phyloP scores from a whole-genome alignment of 164 flowering plant species.

The Magnolia sinica region DNA sequence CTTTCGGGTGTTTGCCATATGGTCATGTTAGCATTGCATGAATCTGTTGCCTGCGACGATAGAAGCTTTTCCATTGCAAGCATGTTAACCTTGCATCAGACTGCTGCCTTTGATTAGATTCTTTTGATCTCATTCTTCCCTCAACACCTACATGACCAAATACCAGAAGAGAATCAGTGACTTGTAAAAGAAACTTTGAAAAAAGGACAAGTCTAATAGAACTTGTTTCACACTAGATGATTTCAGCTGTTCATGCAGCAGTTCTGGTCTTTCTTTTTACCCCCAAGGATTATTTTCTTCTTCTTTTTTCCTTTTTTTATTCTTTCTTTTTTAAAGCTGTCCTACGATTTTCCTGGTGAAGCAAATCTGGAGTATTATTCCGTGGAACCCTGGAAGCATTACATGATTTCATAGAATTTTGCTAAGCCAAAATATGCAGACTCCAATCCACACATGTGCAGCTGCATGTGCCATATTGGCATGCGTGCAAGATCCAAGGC shows the following conservation, averaged over 20 bases:
- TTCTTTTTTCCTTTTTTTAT: too few species aligned
- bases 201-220: not conserved
- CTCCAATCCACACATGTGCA: too few species aligned
- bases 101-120: not conserved
- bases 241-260: not conserved
- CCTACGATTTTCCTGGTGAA: too few species aligned
- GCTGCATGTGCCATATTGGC: too few species aligned
- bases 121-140: constrained; percentile 13
- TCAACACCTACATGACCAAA: constrained; percentile 22
- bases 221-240: not conserved
- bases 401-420: too few species aligned
- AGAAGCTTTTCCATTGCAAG: not conserved
- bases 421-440: too few species aligned
- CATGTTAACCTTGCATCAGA: not conserved
- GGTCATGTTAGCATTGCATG: too few species aligned
- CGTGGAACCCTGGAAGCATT: too few species aligned
- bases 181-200: not conserved
- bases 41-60: too few species aligned
- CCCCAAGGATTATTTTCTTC: not conserved
- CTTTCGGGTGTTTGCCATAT: not conserved
- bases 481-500: too few species aligned
- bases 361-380: too few species aligned
- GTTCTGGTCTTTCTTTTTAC: not conserved
- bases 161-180: constrained; percentile 1
- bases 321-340: too few species aligned